phyloP scores from a whole-genome alignment of 257 asterid genomes.

The Primulina huaijiensis region DNA sequence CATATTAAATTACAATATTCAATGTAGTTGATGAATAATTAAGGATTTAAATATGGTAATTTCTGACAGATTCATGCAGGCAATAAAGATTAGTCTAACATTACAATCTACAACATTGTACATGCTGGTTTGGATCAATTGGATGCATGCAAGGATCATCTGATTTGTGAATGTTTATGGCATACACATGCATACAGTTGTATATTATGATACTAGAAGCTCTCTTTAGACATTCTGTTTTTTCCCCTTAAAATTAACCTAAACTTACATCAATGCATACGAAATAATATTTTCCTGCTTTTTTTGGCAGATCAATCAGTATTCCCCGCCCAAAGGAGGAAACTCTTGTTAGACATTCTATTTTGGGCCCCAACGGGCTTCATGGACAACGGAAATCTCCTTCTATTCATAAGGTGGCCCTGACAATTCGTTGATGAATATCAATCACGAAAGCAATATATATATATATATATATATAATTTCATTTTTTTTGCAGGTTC shows the following conservation, averaged over 20 bases:
- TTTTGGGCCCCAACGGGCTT: slow-evolving; percentile 93
- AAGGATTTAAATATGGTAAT: no score
- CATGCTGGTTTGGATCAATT: no score
- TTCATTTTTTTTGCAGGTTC: slow-evolving; percentile 56
- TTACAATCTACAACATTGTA: no score
- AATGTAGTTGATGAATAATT: no score
- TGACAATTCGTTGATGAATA: slow-evolving; percentile 20
- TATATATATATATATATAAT: slow-evolving; percentile 18
- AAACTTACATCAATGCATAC: not conserved
- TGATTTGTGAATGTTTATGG: no score
- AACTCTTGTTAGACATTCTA: slow-evolving; percentile 87
- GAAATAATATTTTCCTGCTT: not conserved
- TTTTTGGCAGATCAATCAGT: slow-evolving; percentile 49
- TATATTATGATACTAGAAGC: not conserved
- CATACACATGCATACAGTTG: not conserved
- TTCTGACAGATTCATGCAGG: no score
- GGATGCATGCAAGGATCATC: no score
- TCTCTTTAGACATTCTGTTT: not conserved
- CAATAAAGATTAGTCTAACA: no score
- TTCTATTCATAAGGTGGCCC: slow-evolving; percentile 54
- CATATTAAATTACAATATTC: no score
- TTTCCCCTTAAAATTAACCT: slow-evolving; percentile 5
- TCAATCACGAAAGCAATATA: slow-evolving; percentile 14
- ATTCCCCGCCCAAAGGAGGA: slow-evolving; percentile 77
- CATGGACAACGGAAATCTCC: slow-evolving; percentile 88